A percentile compares a stretch with the other conserved stretches of the same genome.
These are phyloP conservation scores for Fusarium sp. DNA, from an alignment of 2,329 filamentous ascomycete species.

Conservation along the genomic window DNA sequence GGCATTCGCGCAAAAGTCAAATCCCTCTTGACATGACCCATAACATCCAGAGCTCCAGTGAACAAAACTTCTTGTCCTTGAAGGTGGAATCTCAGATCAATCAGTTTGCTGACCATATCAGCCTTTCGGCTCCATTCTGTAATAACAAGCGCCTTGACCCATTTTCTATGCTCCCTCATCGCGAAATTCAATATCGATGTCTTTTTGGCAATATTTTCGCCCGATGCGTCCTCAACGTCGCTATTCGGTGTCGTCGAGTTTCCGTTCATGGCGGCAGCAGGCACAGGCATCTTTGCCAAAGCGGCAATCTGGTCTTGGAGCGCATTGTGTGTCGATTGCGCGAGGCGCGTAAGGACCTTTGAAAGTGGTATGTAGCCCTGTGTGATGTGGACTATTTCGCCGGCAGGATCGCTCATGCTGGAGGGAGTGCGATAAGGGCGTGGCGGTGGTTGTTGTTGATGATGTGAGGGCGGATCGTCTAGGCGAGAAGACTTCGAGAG, in stretches of 20 bases:
- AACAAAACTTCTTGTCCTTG: constrained; percentile 71
- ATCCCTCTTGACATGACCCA: constrained; percentile 79
- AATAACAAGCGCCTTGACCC: constrained; percentile 92
- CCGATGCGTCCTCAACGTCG: constrained; percentile 66
- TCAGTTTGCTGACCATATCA: constrained; percentile 83
- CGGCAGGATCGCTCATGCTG: constrained; percentile 69
- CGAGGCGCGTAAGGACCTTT: constrained; percentile 79
- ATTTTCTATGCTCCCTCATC: constrained; percentile 83
- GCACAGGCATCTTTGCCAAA: constrained; percentile 75
- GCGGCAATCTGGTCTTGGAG: constrained; percentile 76
- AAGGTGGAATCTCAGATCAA: constrained; percentile 85
- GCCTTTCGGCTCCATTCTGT: constrained; percentile 89
- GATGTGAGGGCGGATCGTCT: constrained; percentile 20
- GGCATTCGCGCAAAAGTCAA: constrained; percentile 80
- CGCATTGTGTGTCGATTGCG: constrained; percentile 85
- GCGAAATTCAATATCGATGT: constrained; percentile 79
- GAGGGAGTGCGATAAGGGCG: constrained; percentile 45
- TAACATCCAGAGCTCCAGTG: constrained; percentile 67
- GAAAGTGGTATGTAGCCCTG: constrained; percentile 81
- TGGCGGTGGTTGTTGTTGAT: constrained; percentile 22
- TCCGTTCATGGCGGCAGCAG: constrained; percentile 63
- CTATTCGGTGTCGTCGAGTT: constrained; percentile 52
- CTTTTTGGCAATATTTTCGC: constrained; percentile 81
- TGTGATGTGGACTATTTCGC: constrained; percentile 77
- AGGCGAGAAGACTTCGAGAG: constrained; percentile 24